These are phyloP conservation scores for Didymella glomerata DNA, from an alignment of 2,329 filamentous ascomycete genomes.

Conservation along the genomic window DNA sequence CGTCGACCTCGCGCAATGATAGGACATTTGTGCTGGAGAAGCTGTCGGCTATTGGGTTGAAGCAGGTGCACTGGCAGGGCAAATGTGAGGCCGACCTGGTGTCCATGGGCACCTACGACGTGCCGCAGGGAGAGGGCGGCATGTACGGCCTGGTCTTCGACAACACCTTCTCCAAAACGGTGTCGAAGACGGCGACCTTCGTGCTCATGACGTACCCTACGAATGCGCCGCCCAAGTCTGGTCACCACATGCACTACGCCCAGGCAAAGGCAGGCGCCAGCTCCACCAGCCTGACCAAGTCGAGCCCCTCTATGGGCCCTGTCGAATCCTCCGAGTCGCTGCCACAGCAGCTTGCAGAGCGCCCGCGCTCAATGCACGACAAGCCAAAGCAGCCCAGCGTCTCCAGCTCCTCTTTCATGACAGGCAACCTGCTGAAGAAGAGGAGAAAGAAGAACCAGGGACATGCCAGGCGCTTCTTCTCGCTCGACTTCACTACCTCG, in stretches of 20 bases:
- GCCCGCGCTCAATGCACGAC: slow-evolving; percentile 51
- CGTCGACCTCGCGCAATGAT: slow-evolving; percentile 69
- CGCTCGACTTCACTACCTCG: slow-evolving; percentile 90
- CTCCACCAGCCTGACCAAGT: slow-evolving; percentile 48
- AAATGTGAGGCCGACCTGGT: slow-evolving; percentile 98
- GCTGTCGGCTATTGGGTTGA: slow-evolving; percentile 68
- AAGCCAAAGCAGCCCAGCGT: slow-evolving; percentile 29
- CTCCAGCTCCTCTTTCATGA: slow-evolving; percentile 69
- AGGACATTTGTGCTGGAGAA: slow-evolving; percentile 75
- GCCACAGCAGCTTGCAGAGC: slow-evolving; percentile 50
- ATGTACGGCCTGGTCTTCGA: slow-evolving; percentile 98
- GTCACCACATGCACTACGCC: slow-evolving; percentile 70
- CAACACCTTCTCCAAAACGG: slow-evolving; percentile 96
- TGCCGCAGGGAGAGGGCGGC: slow-evolving; percentile 76
- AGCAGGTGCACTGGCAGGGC: slow-evolving; percentile 78
- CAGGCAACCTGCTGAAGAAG: slow-evolving; percentile 86
- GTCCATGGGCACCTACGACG: slow-evolving; percentile 86
- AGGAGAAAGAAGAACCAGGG: slow-evolving; percentile 93
- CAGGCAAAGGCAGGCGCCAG: slow-evolving; percentile 62
- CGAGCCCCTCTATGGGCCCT: slow-evolving; percentile 54
- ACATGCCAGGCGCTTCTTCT: slow-evolving; percentile 93
- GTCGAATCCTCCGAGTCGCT: slow-evolving; percentile 62
- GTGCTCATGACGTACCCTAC: slow-evolving; percentile 94
- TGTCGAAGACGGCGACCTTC: slow-evolving; percentile 91
- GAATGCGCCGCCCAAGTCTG: slow-evolving; percentile 76